Evolutionary conservation across 495 filamentous ascomycete genomes (phyloP), one percentile per base, ranked within the genome.

Genomic region (Letharia lupina): DNA sequence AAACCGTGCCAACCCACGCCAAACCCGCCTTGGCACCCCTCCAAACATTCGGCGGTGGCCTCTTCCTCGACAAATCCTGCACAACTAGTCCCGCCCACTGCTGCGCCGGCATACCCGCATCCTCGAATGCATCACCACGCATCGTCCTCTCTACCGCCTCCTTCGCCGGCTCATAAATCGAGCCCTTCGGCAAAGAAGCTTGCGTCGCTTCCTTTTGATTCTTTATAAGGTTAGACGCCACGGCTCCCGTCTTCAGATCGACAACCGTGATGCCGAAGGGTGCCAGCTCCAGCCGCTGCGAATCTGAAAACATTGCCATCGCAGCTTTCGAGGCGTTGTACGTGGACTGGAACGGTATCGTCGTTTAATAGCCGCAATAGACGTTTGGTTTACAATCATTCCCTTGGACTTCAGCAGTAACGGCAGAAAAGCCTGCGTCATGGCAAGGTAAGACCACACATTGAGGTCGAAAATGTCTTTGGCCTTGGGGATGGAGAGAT

Each of bases 401-500:
- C 85, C 84, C 61, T 77, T 78, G 4, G 83, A 77, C 35, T 72
- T 73, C 45, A 83, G 80, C 0, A 89, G 71, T 63, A 82, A 72
- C 66, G 79, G 77, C 33, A 75, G 69, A 70, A 88, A 88, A 16
- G 80, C 77, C 58, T 86, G 78, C 40, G 80, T 81, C 67, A 83
- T 79, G 60, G 74, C 73, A 72, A 87, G 77, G 35, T 80, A 74
- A 33, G 82, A 82, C 75, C 85, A 87, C 45, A 87, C 81, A 70
- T 89, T 89, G 41, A 83, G 81, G 62, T 88, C 85, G 60, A 84
- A 87, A 1, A 85, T 78, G 60, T 73, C 69, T 66, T 78, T 82
- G 1, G 83, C 82, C 40, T 79, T 77, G 7, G 80, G 73, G 0
- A 86, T 64, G 41, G 77, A 72, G 33, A 81, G 76, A 67, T 87